These are phyloP conservation scores for Raphanus hybrid DNA, from an alignment of 441 rosid genomes.

Conservation along the genomic window DNA sequence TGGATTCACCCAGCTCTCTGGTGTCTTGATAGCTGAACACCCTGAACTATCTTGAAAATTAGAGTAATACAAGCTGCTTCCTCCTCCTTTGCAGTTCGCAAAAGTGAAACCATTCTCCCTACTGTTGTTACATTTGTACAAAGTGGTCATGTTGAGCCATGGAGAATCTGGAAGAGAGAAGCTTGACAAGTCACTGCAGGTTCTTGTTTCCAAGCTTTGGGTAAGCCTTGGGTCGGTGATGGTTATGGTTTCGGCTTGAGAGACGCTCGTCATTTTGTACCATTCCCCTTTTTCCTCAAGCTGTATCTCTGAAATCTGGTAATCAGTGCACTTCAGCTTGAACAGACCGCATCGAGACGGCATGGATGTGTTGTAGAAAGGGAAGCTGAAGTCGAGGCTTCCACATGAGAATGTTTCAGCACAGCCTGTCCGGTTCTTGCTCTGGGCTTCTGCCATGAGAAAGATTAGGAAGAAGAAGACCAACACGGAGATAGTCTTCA, in stretches of 20 bases:
- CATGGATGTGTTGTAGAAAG: slow-evolving; percentile 32
- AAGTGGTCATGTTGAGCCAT: slow-evolving; percentile 19
- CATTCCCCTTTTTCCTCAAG: slow-evolving; percentile 29
- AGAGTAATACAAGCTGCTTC: slow-evolving; percentile 1
- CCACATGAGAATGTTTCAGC: slow-evolving; percentile 38
- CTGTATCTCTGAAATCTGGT: slow-evolving; percentile 25
- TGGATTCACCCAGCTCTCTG: slow-evolving; percentile 9
- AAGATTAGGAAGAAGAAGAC: slow-evolving; percentile 25
- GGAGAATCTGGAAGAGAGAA: slow-evolving; percentile 44
- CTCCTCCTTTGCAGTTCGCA: slow-evolving; percentile 29
- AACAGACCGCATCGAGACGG: slow-evolving; percentile 42
- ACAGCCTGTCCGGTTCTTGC: background rate
- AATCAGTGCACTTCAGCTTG: slow-evolving; percentile 33
- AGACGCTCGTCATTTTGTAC: slow-evolving; percentile 37
- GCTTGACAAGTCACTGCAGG: slow-evolving; percentile 36
- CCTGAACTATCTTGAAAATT: background rate
- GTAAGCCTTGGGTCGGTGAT: slow-evolving; percentile 37
- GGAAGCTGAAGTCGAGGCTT: slow-evolving; percentile 25
- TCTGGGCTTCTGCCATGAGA: slow-evolving; percentile 13
- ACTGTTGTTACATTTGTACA: slow-evolving; percentile 41
- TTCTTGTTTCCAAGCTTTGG: background rate
- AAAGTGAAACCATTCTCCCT: background rate
- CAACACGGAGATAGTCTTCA: slow-evolving; percentile 31
- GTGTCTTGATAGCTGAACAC: slow-evolving; percentile 45
- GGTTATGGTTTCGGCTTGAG: slow-evolving; percentile 38